Evolutionary conservation across 257 asterid species (phyloP), one percentile per base, ranked within the genome.

Genomic region (Nyctanthes arbortristis): DNA sequence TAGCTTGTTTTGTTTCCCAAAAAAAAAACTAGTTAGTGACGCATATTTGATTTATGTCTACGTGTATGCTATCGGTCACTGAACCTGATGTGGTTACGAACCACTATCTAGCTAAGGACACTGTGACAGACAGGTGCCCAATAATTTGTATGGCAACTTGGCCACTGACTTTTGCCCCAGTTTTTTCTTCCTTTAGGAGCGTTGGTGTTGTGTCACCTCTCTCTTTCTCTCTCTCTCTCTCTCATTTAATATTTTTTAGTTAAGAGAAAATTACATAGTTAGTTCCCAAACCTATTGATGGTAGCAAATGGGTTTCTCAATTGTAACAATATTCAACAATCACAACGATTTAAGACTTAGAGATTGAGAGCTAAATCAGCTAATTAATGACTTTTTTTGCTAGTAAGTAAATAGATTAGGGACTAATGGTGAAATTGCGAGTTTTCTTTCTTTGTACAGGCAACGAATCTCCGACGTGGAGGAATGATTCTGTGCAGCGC

Each of bases 401-500:
- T 18, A 18, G 3, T 22, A 52, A 52, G 30, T 52, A 3, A 20
- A 52, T 52, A 52, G 29, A 1, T 22, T 52, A 6, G 59, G 59
- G 59, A 52, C 7, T 20, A 52, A 8, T 9, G 2, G 1, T 7
- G 16, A 22, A 61, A 33, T 2, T 55, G 12, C 0, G n/a, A 34
- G 36, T 18, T 65, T 47, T 22, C 30, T 6, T 66, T 24, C 60
- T 57, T 45, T 7, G 40, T 64, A 1, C 86, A 92, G 98, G 92
- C 82, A 40, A 92, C 96, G 22, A 82, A 83, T 67, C 94, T 92
- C 52, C 66, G 81, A 1, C 78, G 92, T 60, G 98, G 96, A 27
- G 98, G 88, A 1, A 84, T 88, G 94, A 78, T 92, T 65, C 80
- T 92, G 1, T 83, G 94, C 81, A 82, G 82, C 35, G 91, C 91